Evolutionary conservation across 2,329 filamentous ascomycete species (phyloP).

Genomic region (Orbilia brochopaga): DNA sequence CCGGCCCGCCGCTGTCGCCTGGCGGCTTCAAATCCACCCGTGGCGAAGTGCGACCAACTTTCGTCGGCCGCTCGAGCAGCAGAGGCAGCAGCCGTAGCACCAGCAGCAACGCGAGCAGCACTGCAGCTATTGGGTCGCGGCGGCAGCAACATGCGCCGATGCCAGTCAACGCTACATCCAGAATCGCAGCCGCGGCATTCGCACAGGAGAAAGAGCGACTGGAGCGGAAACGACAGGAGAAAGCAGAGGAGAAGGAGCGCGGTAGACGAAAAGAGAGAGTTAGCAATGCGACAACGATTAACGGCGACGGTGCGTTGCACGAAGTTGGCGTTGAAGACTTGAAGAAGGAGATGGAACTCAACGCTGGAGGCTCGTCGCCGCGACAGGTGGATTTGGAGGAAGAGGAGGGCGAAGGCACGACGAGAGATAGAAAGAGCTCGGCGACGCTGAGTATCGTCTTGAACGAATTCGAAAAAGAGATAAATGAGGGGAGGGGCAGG

Average conservation of each 20-base stretch:
- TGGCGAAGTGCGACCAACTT: conserved; percentile 20
- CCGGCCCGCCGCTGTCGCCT: conserved; percentile 23
- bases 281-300: conserved; percentile 47
- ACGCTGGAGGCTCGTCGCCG: conserved; percentile 13
- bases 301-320: conserved; percentile 34
- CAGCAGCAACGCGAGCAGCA: conserved; percentile 37
- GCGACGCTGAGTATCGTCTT: conserved; percentile 49
- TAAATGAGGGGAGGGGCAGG: conserved; percentile 24
- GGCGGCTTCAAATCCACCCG: conserved; percentile 34
- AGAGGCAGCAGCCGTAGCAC: conserved; percentile 39
- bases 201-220: conserved; percentile 41
- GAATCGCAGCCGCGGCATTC: conserved; percentile 41
- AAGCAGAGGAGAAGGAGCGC: conserved; percentile 17
- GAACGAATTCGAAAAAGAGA: conserved; percentile 42
- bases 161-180: conserved; percentile 41
- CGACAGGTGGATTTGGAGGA: conserved; percentile 20
- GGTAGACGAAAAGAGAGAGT: conserved; percentile 49
- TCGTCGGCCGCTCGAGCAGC: conserved; percentile 26
- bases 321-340: conserved; percentile 38
- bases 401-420: conserved; percentile 22
- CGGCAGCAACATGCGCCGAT: conserved; percentile 41
- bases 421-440: conserved; percentile 42
- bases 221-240: conserved; percentile 24
- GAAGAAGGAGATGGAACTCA: conserved; percentile 21
- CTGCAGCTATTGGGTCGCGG: conserved; percentile 4